phyloP scores from a whole-genome alignment of 192 early-diverging fungal species.

The Coemansia guatemalensis region DNA sequence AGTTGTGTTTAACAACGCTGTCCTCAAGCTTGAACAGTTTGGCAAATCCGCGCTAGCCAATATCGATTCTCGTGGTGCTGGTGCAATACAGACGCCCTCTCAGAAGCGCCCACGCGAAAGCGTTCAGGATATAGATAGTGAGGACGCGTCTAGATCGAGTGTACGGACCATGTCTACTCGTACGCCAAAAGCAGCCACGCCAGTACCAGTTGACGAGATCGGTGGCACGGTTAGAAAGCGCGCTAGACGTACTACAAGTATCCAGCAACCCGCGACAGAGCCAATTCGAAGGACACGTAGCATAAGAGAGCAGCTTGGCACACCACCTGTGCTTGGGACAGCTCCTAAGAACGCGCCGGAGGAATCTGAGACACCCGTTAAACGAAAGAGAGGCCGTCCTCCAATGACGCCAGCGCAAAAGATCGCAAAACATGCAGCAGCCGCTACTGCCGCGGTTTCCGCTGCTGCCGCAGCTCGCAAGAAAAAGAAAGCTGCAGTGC shows the following conservation, averaged over 20 bases:
- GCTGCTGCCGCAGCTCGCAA: conserved; percentile 1
- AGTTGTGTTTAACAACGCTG: conserved; percentile 22
- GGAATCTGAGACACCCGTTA: background rate
- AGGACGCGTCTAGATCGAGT: conserved; percentile 3
- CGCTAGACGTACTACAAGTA: background rate
- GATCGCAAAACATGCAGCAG: conserved; percentile 4
- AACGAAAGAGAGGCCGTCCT: conserved; percentile 14
- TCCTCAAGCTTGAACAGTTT: conserved; percentile 32
- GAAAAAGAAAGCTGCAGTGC: conserved; percentile 9
- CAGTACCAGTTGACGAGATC: conserved; percentile 13
- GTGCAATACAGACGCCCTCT: conserved; percentile 18
- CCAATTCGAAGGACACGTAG: background rate
- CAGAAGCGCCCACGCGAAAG: conserved; percentile 19
- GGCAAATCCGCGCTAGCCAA: conserved; percentile 22
- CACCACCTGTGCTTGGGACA: conserved; percentile 4
- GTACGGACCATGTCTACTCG: background rate
- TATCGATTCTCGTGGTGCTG: conserved; percentile 13
- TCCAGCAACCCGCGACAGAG: background rate
- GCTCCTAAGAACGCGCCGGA: background rate
- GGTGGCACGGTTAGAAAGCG: conserved; percentile 11
- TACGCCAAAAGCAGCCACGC: background rate
- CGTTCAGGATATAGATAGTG: background rate
- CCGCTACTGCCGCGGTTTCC: background rate
- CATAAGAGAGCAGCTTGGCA: background rate
- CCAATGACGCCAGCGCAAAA: conserved; percentile 11